phyloP scores from a whole-genome alignment of 2,329 filamentous ascomycete species.

The Zasmidium citrigriseum region DNA sequence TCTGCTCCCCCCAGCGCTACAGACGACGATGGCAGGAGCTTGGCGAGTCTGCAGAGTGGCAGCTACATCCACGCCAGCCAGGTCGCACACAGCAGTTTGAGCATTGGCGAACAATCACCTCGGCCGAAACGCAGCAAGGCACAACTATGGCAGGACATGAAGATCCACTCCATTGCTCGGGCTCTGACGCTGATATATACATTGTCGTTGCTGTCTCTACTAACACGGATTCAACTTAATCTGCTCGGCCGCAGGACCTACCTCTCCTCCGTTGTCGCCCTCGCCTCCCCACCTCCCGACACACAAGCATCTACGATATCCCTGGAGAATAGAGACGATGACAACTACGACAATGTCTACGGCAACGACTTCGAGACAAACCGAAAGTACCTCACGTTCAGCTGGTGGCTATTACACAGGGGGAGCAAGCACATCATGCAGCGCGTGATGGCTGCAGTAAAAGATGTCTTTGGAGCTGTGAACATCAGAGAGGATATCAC shows the following conservation, averaged over 20 bases:
- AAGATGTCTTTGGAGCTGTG: constrained; percentile 82
- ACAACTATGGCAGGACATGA: constrained; percentile 96
- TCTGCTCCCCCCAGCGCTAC: constrained; percentile 67
- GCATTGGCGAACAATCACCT: constrained; percentile 27
- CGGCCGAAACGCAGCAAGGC: constrained; percentile 77
- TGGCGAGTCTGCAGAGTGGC: constrained; percentile 74
- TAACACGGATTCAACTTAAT: constrained; percentile 95
- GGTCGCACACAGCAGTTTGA: constrained; percentile 50
- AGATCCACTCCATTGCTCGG: constrained; percentile 89
- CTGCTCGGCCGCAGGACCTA: constrained; percentile 94
- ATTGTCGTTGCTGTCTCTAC: constrained; percentile 80
- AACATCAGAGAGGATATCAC: constrained; percentile 88
- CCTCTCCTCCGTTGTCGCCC: constrained; percentile 88
- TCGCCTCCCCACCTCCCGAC: constrained; percentile 71
- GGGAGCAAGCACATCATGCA: constrained; percentile 83
- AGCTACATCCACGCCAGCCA: constrained; percentile 84
- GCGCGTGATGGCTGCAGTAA: constrained; percentile 81
- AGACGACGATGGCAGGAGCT: constrained; percentile 80
- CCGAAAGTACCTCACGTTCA: constrained; percentile 90
- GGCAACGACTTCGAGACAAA: constrained; percentile 97
- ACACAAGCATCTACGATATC: constrained; percentile 72
- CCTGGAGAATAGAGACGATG: constrained; percentile 91
- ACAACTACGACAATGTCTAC: constrained; percentile 76
- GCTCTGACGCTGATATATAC: constrained; percentile 92
- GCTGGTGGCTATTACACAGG: constrained; percentile 94